phyloP scores from a whole-genome alignment of 2,329 filamentous ascomycete species.

The Pezicula carpinea region DNA sequence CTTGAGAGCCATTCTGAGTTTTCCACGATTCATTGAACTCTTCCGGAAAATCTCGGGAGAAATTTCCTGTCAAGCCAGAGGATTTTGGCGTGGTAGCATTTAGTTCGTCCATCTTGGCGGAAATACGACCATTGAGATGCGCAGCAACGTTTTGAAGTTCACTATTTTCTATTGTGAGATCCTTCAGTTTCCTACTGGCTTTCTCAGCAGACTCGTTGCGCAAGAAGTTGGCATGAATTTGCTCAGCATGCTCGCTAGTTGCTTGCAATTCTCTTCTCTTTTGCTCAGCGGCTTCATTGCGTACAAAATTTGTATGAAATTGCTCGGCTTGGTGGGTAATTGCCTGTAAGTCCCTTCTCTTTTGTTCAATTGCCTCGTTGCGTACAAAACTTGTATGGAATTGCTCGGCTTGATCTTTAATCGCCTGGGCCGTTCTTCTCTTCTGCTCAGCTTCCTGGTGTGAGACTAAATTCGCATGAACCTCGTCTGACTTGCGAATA shows the following conservation, averaged over 20 bases:
- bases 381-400: too few species aligned
- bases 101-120: constrained; percentile 13
- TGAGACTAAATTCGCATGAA: background rate
- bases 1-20: constrained; percentile 12
- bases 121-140: constrained; percentile 11
- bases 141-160: constrained; percentile 18
- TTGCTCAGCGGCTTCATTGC: constrained; percentile 1
- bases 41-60: constrained; percentile 47
- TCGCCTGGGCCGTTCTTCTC: background rate
- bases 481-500: background rate
- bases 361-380: background rate
- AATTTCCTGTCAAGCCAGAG: constrained; percentile 40
- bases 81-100: constrained; percentile 1
- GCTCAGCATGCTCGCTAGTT: background rate
- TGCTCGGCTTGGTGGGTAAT: background rate
- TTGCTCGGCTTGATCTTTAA: background rate
- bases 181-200: constrained; percentile 15
- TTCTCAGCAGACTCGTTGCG: constrained; percentile 9
- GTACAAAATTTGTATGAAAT: background rate
- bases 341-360: background rate
- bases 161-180: constrained; percentile 16
- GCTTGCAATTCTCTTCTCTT: background rate
- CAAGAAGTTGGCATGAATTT: background rate
- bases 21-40: constrained; percentile 43
- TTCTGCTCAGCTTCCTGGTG: background rate